Evolutionary conservation across 2,329 filamentous ascomycete species (phyloP).

Genomic region (Alternaria incomplexa): DNA sequence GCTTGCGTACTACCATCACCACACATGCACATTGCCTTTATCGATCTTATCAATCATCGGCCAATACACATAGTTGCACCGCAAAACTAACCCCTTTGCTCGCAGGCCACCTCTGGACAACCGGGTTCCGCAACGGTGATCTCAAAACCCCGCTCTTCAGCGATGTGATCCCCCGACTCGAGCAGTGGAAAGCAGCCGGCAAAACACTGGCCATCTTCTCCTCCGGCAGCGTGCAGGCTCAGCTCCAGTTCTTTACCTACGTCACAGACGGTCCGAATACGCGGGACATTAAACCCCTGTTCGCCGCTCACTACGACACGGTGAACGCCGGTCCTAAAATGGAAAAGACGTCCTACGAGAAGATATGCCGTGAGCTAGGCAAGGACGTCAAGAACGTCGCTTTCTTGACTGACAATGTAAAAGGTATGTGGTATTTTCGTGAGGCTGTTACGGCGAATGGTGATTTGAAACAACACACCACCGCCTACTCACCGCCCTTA

Average conservation of each 20-base stretch:
- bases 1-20: slow-evolving; percentile 3
- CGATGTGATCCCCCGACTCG: slow-evolving; percentile 72
- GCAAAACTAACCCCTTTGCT: slow-evolving; percentile 26
- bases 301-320: slow-evolving; percentile 68
- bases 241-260: slow-evolving; percentile 79
- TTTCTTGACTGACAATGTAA: slow-evolving; percentile 83
- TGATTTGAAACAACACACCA: slow-evolving; percentile 17
- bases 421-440: slow-evolving; percentile 47
- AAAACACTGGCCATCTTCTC: slow-evolving; percentile 76
- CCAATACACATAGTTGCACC: background rate
- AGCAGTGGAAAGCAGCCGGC: slow-evolving; percentile 62
- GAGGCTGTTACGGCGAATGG: background rate
- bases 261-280: slow-evolving; percentile 47
- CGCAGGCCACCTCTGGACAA: slow-evolving; percentile 73
- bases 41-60: slow-evolving; percentile 12
- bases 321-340: slow-evolving; percentile 79
- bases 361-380: slow-evolving; percentile 61
- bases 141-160: slow-evolving; percentile 75
- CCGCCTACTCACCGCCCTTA: slow-evolving; percentile 1
- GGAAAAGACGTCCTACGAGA: slow-evolving; percentile 69
- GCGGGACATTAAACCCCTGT: slow-evolving; percentile 49
- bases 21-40: slow-evolving; percentile 5
- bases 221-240: slow-evolving; percentile 78
- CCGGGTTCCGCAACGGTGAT: slow-evolving; percentile 72
- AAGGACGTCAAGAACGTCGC: slow-evolving; percentile 64